A percentile compares a stretch with the other conserved stretches of the same genome.
phyloP scores from a whole-genome alignment of 768 basidiomycete genomes.

The Mycena polygramma region DNA sequence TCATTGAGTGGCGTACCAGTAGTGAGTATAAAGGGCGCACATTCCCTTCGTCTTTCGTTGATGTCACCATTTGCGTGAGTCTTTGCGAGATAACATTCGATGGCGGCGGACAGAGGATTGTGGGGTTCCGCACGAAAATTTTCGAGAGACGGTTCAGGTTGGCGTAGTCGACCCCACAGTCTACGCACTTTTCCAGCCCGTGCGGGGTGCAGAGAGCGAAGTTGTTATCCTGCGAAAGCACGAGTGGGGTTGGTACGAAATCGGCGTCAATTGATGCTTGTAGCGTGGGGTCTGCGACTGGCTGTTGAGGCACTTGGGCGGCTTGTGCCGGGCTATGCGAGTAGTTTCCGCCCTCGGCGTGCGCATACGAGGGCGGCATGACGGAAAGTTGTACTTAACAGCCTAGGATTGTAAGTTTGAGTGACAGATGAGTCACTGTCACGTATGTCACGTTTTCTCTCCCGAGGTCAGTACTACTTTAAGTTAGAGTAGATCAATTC shows the following conservation, averaged over 20 bases:
- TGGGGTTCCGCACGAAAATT: slow-evolving; percentile 76
- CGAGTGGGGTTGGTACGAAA: slow-evolving; percentile 70
- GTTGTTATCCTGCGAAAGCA: slow-evolving; percentile 65
- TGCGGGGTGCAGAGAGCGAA: slow-evolving; percentile 76
- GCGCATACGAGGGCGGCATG: slow-evolving; percentile 79
- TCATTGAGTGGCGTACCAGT: slow-evolving; percentile 44
- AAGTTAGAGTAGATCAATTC: too few species aligned
- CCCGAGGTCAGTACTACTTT: too few species aligned
- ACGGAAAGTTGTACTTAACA: too few species aligned
- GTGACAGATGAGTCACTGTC: too few species aligned
- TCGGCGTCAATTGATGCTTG: slow-evolving; percentile 85
- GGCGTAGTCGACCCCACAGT: slow-evolving; percentile 81
- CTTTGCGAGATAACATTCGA: slow-evolving; percentile 83
- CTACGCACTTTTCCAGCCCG: slow-evolving; percentile 78
- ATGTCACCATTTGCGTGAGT: slow-evolving; percentile 78
- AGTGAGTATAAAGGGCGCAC: slow-evolving; percentile 63
- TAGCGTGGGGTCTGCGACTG: slow-evolving; percentile 71
- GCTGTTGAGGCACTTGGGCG: slow-evolving; percentile 59
- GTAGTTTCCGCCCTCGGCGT: slow-evolving; percentile 69
- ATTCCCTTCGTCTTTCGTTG: slow-evolving; percentile 95
- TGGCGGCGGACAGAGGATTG: slow-evolving; percentile 84
- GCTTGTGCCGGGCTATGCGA: slow-evolving; percentile 58
- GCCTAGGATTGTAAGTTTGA: too few species aligned
- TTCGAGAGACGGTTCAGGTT: slow-evolving; percentile 83
- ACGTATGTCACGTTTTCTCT: too few species aligned